phyloP scores from a whole-genome alignment of 1,139 yeast species.

The Yamadazyma pseudoaaseri region DNA sequence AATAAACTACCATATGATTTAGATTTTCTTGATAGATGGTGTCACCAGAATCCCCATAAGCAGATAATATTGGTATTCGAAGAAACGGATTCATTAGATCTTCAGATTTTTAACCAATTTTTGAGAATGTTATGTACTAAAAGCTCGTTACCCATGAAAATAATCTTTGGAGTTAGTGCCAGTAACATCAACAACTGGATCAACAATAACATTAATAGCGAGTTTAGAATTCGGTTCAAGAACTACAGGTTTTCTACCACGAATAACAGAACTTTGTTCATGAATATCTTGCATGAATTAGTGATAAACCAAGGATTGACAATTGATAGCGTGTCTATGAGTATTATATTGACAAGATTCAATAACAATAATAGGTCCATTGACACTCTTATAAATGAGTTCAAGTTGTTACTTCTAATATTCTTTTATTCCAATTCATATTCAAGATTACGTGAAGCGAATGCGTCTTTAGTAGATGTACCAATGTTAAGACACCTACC shows the following conservation, averaged over 20 bases:
- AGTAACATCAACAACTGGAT: slow-evolving; percentile 37
- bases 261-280: slow-evolving; percentile 40
- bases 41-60: slow-evolving; percentile 14
- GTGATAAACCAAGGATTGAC: slow-evolving; percentile 26
- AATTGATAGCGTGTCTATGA: slow-evolving; percentile 28
- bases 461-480: slow-evolving; percentile 5
- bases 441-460: slow-evolving; percentile 12
- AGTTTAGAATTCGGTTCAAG: slow-evolving; percentile 29
- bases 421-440: slow-evolving; percentile 59
- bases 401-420: slow-evolving; percentile 66
- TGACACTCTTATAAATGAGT: slow-evolving; percentile 50
- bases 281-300: slow-evolving; percentile 34
- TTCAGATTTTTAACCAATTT: slow-evolving; percentile 50
- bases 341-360: slow-evolving; percentile 36
- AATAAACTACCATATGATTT: slow-evolving; percentile 46
- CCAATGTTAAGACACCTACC: slow-evolving; percentile 33
- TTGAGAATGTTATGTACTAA: slow-evolving; percentile 28
- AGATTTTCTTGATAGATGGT: slow-evolving; percentile 53
- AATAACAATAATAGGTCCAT: slow-evolving; percentile 47
- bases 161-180: slow-evolving; percentile 57
- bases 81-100: slow-evolving; percentile 61
- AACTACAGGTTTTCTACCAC: slow-evolving; percentile 45
- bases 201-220: slow-evolving; percentile 30
- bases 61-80: slow-evolving; percentile 51
- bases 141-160: slow-evolving; percentile 32